phyloP scores from a whole-genome alignment of 2,329 filamentous ascomycete genomes.

The Paecilomyces formosus region DNA sequence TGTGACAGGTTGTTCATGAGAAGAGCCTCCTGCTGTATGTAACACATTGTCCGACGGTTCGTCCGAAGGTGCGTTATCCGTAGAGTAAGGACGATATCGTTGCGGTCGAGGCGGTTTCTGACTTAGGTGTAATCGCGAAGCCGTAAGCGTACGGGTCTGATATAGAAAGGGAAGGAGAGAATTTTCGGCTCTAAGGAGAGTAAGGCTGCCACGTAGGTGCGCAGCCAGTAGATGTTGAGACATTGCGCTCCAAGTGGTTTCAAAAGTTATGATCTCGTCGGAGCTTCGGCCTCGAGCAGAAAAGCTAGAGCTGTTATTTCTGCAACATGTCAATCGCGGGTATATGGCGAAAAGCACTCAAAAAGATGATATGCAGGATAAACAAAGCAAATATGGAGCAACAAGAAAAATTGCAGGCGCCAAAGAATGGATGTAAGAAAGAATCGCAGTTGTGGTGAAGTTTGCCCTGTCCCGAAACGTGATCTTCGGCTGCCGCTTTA shows the following conservation, averaged over 20 bases:
- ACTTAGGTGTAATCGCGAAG: slow-evolving; percentile 6
- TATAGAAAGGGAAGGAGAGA: slow-evolving; percentile 61
- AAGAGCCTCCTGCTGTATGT: slow-evolving; percentile 1
- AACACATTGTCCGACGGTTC: background rate
- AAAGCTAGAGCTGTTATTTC: background rate
- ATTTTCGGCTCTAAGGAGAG: slow-evolving; percentile 14
- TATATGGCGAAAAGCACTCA: background rate
- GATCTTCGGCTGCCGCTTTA: no score
- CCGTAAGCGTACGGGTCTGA: slow-evolving; percentile 56
- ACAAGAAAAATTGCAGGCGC: background rate
- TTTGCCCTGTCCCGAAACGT: no score
- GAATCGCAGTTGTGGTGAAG: background rate
- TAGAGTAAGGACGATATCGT: slow-evolving; percentile 10
- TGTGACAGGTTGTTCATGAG: background rate
- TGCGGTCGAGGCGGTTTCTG: slow-evolving; percentile 5
- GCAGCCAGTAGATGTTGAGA: slow-evolving; percentile 17
- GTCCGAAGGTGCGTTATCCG: slow-evolving; percentile 3
- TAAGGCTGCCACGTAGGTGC: slow-evolving; percentile 23
- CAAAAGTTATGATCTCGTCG: background rate
- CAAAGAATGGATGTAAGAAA: background rate
- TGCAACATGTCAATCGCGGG: background rate
- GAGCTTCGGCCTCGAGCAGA: background rate
- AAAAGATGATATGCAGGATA: background rate
- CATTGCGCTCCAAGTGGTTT: slow-evolving; percentile 2
- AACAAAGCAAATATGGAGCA: background rate